Base-by-base conservation (phyloP, 805 yeast genomes). In the Sugiyamaella valdiviana region DNA sequence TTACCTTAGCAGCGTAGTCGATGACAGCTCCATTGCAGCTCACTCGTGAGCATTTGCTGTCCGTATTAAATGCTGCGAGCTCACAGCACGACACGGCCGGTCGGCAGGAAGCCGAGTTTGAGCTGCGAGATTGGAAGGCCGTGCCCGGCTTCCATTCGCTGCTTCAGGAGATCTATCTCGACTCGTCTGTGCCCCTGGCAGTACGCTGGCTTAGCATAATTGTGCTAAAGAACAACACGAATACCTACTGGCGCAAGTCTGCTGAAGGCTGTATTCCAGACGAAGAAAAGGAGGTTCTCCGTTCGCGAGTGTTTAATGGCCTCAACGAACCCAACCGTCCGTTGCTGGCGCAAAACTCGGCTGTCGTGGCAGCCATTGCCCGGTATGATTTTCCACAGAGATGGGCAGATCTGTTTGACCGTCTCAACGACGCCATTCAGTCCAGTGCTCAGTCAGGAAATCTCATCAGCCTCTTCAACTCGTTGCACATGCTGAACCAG, bases 121-220 rank as follows among this genome's bases (percentile, higher is more conserved):
- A 80, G 63, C 67, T 89, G 48, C 78, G 80, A 52, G 65, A 58
- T 5, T 88, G 95, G 95, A 88, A 85, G 56, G 60, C 65, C 0
- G 69, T 68, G 17, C 77, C 79, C 2, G 86, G 87, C 1, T 82
- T 72, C 58, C 82, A 80, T 61, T 72, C 62, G 45, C 56, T 71
- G 12, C 64, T 83, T 15, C 90, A 77, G 59, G 65, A 77, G 4
- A 72, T 80, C 0, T 90, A 86, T 63, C 68, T 79, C 47, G 82
- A 85, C 53, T 61, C 71, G 2, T 73, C 79, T 0, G 57, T 77
- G 15, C 76, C 89, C 0, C 65, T 83, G 24, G 85, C 84, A 50
- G 70, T 80, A 6, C 72, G 98, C 58, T 89, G 96, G 95, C 69
- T 90, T 21, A 89, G 95, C 0, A 74, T 88, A 1, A 91, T 91